Conservation (phyloP, 2,329 filamentous ascomycete genomes). For the Claviceps humidiphila region DNA sequence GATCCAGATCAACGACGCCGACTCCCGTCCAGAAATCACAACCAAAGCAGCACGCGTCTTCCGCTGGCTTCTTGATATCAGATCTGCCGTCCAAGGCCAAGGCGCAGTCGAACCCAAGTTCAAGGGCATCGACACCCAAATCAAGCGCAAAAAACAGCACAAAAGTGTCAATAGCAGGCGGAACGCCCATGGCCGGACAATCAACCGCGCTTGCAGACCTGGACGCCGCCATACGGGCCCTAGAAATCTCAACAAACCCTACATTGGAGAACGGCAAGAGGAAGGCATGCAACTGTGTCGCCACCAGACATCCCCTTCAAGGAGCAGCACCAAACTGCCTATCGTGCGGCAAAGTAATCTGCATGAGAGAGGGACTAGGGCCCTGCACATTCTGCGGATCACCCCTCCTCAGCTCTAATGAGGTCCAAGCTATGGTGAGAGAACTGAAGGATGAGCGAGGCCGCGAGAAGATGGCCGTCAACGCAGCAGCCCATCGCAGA, state of each 20-base stretch:
- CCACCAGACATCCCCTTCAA: slow-evolving; percentile 73
- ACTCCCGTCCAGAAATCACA: slow-evolving; percentile 18
- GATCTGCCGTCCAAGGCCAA: slow-evolving; percentile 51
- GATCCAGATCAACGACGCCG: slow-evolving; percentile 24
- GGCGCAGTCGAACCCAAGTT: slow-evolving; percentile 36
- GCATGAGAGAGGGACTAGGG: slow-evolving; percentile 82
- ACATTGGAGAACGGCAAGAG: slow-evolving; percentile 41
- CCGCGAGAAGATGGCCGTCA: slow-evolving; percentile 69
- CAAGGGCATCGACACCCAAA: slow-evolving; percentile 41
- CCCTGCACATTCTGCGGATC: slow-evolving; percentile 84
- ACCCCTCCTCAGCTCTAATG: slow-evolving; percentile 55
- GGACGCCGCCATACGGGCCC: slow-evolving; percentile 69
- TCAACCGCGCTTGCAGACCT: slow-evolving; percentile 59
- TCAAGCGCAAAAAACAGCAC: slow-evolving; percentile 37
- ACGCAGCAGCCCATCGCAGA: slow-evolving; percentile 56
- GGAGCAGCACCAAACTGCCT: slow-evolving; percentile 88
- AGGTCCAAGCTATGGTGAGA: slow-evolving; percentile 75
- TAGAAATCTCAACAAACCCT: slow-evolving; percentile 89
- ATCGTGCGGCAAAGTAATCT: slow-evolving; percentile 87
- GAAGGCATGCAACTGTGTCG: slow-evolving; percentile 77
- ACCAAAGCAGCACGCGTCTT: slow-evolving; percentile 40
- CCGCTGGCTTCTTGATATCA: slow-evolving; percentile 68
- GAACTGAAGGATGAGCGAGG: slow-evolving; percentile 77
- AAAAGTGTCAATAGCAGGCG: slow-evolving; percentile 62
- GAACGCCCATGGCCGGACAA: slow-evolving; percentile 69